A percentile compares a stretch with the other conserved stretches of the same genome.
phyloP scores from a whole-genome alignment of 371 early-diverging fungal species.

The Mucor indicus region DNA sequence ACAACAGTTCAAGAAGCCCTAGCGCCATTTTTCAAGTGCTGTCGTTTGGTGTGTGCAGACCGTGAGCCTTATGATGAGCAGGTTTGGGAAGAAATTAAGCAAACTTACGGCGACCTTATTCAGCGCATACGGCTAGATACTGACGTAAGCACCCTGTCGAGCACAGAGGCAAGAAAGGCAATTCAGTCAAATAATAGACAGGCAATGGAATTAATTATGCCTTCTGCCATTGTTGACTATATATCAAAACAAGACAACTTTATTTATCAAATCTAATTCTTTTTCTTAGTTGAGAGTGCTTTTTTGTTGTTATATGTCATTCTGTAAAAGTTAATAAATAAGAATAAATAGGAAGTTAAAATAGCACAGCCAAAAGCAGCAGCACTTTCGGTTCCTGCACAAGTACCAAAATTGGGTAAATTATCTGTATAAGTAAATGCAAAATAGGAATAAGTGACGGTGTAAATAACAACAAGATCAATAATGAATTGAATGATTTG shows the following conservation, averaged over 20 bases:
- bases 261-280: constrained; percentile 6
- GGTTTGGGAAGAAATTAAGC: constrained; percentile 17
- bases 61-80: constrained; percentile 23
- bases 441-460: constrained; percentile 71
- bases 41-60: constrained; percentile 48
- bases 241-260: constrained; percentile 3
- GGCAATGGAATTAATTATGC: neutral
- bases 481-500: constrained; percentile 88
- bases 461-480: constrained; percentile 71
- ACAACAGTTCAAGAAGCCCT: constrained; percentile 31
- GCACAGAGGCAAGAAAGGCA: constrained; percentile 24
- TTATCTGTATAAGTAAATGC: constrained; percentile 54
- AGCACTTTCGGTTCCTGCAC: constrained; percentile 72
- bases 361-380: constrained; percentile 77
- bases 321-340: constrained; percentile 85
- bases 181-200: neutral
- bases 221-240: constrained; percentile 1
- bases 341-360: constrained; percentile 73
- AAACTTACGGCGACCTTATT: constrained; percentile 9
- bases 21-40: constrained; percentile 44
- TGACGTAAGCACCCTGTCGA: constrained; percentile 13
- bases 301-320: constrained; percentile 65
- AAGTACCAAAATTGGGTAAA: constrained; percentile 68
- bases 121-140: constrained; percentile 19
- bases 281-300: constrained; percentile 14